A percentile compares a stretch with the other conserved stretches of the same genome.
phyloP scores from a whole-genome alignment of 768 basidiomycete species.

The Vararia minispora region DNA sequence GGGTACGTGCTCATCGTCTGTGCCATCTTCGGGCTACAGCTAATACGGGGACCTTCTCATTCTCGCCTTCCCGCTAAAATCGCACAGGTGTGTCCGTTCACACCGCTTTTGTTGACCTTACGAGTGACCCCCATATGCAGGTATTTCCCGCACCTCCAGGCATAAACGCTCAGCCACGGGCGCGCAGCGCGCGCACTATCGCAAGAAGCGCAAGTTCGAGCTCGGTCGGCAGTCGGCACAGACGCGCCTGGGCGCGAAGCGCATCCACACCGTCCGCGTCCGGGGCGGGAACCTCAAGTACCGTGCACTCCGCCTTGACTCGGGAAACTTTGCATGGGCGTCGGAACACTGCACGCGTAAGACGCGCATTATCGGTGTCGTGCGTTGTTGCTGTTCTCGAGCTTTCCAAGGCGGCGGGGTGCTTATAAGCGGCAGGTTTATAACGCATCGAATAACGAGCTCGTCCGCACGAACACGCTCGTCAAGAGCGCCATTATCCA shows the following conservation, averaged over 20 bases:
- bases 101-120: neutral
- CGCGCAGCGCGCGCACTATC: conserved; percentile 88
- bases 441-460: conserved; percentile 99
- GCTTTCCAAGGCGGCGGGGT: neutral
- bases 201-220: conserved; percentile 99
- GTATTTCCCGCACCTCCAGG: conserved; percentile 95
- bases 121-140: conserved; percentile 28
- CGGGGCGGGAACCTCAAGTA: conserved; percentile 94
- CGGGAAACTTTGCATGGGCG: conserved; percentile 98
- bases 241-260: conserved; percentile 95
- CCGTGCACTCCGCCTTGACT: conserved; percentile 92
- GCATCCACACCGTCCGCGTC: conserved; percentile 88
- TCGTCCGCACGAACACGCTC: conserved; percentile 98
- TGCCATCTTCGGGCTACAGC: too few species aligned
- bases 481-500: conserved; percentile 97
- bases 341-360: conserved; percentile 91
- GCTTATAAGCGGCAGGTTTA: conserved; percentile 54
- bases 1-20: too few species aligned
- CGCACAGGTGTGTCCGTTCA: neutral
- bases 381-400: conserved; percentile 31
- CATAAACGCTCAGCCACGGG: conserved; percentile 95
- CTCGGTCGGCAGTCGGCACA: conserved; percentile 95
- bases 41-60: too few species aligned
- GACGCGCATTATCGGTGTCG: conserved; percentile 93
- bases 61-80: too few species aligned